A percentile compares a stretch with the other conserved stretches of the same genome.
phyloP scores from a whole-genome alignment of 768 basidiomycete species.

The Butyriboletus loyo region DNA sequence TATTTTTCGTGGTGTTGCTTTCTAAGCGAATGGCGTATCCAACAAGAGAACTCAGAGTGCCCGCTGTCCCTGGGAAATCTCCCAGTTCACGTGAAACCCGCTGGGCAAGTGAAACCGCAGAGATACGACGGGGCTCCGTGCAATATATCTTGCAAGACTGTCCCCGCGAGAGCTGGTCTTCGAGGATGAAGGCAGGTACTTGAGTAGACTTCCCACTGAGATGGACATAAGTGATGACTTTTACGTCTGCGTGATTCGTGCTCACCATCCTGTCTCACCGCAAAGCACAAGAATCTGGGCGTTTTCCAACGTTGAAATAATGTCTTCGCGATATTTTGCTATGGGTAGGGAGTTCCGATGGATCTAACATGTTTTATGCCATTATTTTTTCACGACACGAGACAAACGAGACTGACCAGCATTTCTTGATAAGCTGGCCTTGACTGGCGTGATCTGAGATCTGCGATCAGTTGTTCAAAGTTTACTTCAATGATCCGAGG shows the following conservation, averaged over 20 bases:
- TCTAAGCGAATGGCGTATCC: conserved; percentile 95
- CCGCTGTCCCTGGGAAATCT: conserved; percentile 74
- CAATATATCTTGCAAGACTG: conserved; percentile 87
- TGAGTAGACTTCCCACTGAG: conserved; percentile 94
- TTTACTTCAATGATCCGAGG: conserved; percentile 15
- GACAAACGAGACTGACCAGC: conserved; percentile 55
- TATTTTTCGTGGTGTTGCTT: conserved; percentile 76
- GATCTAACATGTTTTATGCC: conserved; percentile 37
- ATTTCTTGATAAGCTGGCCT: conserved; percentile 79
- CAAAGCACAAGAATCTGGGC: conserved; percentile 88
- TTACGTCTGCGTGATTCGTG: conserved; percentile 37
- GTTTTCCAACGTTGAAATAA: conserved; percentile 63
- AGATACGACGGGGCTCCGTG: conserved; percentile 94
- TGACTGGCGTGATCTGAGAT: conserved; percentile 59
- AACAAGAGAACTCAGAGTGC: conserved; percentile 74
- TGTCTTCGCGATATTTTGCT: conserved; percentile 72
- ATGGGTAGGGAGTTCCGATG: conserved; percentile 85
- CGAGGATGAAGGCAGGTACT: conserved; percentile 89
- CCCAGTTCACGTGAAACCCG: conserved; percentile 91
- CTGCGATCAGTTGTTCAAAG: conserved; percentile 52
- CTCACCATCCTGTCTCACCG: conserved; percentile 74
- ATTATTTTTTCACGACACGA: not conserved
- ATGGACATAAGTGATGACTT: conserved; percentile 3
- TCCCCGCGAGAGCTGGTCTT: conserved; percentile 80
- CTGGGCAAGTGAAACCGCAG: conserved; percentile 92